Base-by-base conservation (phyloP, 2,329 filamentous ascomycete genomes). In the Colletotrichum trifolii region DNA sequence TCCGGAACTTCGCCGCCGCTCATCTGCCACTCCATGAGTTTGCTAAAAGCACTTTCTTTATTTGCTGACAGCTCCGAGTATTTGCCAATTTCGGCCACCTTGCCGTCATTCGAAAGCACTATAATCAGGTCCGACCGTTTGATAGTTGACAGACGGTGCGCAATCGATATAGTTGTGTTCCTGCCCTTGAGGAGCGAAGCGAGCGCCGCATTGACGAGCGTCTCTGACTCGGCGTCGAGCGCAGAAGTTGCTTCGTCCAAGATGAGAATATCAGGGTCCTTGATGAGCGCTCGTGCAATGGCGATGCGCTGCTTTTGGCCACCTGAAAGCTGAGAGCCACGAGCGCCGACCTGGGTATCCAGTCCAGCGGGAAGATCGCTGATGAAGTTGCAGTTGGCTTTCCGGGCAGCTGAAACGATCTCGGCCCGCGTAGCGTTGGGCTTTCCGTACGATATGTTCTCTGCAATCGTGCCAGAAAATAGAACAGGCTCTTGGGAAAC, bases 11-110 rank as follows among this genome's bases (percentile, higher is more conserved):
- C 93, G 8, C 91, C 91, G 11, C 94, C 95, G 71, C 87, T 96
- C 88, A 98, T 92, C 80, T 99, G 96, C 94, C 94, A 98, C 78
- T 98, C 95, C 96, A 99, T 99, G 57, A 99, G 83, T 79, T 91
- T 96, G 71, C 90, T 95, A 74, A 99, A 99, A 2, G 94, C 93
- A 56, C 95, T 96, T 9, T 91, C 82, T 13, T 87, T 85, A 65
- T 93, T 88, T 6, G 86, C 83, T 56, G 90, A 91, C 25, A 99
- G 85, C 68, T 93, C 87, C 33, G 85, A 80, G 76, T 97, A 99
- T 63, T 90, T 91, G 61, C 96, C 96, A 68, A 92, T 91, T 77
- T 99, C 95, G 3, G 95, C 96, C 4, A 99, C 95, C 64, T 87
- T 90, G 68, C 96, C 96, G 73, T 97, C 91, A 61, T 85, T 88